Evolutionary conservation across 2,329 filamentous ascomycete species (phyloP), one percentile per base, ranked within the genome.

Genomic region (Aspergillus pseudoviridinutans): DNA sequence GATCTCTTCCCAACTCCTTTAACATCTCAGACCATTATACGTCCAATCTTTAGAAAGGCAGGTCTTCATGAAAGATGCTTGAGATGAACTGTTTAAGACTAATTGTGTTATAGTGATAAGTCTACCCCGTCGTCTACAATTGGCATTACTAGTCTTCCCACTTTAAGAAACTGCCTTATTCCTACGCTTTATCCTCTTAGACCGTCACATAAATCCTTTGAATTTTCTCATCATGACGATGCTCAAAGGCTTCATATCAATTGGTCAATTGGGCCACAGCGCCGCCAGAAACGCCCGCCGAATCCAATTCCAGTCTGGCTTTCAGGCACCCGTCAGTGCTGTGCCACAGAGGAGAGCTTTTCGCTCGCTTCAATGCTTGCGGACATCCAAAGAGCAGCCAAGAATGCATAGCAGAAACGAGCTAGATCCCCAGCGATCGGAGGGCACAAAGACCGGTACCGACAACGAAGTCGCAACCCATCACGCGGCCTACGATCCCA

Each of bases 401-500:
- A 46, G 46, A 54, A 44, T 49, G 47, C 54, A 64, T 10, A 81
- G 87, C 68, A 82, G 85, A 53, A 81, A 87, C 61, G 80, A 80
- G 2, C 80, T 95, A 35, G 84, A 88, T 58, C 85, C 88, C 0
- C 79, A 84, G 35, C 75, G 82, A 2, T 84, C 82, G 54, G 90
- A 95, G 70, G 84, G 87, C 74, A 84, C 84, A 57, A 85, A 87
- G 68, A 86, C 84, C 51, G 88, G 85, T 3, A 84, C 84, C 0
- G 90, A 86, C 63, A 77, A 86, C 49, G 80, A 83, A 12, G 81
- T 86, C 0, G 79, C 82, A 0, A 77, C 80, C 29, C 77, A 82
- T 56, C 79, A 86, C 46, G 82, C 86, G 0, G 87, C 91, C 1
- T 95, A 90, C 73, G 82, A 91, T 69, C 84, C 86, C 0, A 74